Evolutionary conservation across 768 basidiomycete species (phyloP).

Genomic region (Rhodotorula paludigena): DNA sequence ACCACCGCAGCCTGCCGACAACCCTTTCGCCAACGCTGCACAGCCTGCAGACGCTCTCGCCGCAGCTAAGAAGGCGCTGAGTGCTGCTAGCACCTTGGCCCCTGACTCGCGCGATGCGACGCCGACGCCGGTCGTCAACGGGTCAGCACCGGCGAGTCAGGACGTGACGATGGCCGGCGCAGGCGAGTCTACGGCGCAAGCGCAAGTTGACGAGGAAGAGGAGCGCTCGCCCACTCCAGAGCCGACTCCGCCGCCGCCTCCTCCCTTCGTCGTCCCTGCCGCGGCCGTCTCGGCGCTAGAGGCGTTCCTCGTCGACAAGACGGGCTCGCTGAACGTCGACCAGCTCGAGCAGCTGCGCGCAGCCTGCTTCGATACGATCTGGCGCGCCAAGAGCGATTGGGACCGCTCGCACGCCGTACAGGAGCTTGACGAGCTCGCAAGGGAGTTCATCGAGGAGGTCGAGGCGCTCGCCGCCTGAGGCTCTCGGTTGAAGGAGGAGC

Average conservation of each 20-base stretch:
- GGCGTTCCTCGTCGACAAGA: slow-evolving; percentile 55
- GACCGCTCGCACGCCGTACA: slow-evolving; percentile 63
- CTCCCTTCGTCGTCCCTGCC: slow-evolving; percentile 65
- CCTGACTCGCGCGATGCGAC: not conserved
- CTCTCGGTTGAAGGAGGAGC: no score
- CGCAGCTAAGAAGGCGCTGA: not conserved
- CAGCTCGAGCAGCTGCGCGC: slow-evolving; percentile 92
- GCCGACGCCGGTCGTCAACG: not conserved
- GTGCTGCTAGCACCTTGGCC: not conserved
- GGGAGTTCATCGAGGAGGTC: slow-evolving; percentile 38
- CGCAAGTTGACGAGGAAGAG: slow-evolving; percentile 3
- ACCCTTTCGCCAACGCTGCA: not conserved
- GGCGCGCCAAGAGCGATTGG: slow-evolving; percentile 78
- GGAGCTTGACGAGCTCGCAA: slow-evolving; percentile 18
- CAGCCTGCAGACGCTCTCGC: not conserved
- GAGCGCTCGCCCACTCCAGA: slow-evolving; percentile 25
- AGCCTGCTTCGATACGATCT: slow-evolving; percentile 69
- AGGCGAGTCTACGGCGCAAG: no score
- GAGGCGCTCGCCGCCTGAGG: slow-evolving; percentile 8
- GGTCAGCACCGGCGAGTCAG: not conserved
- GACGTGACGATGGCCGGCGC: slow-evolving; percentile 47
- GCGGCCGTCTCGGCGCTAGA: slow-evolving; percentile 54
- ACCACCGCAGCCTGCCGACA: not conserved
- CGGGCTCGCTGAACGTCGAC: slow-evolving; percentile 67
- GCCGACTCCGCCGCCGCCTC: slow-evolving; percentile 32